Base-by-base conservation (phyloP, 228 moss, liverwort and hornwort genomes). In the Sphagnum fallax region DNA sequence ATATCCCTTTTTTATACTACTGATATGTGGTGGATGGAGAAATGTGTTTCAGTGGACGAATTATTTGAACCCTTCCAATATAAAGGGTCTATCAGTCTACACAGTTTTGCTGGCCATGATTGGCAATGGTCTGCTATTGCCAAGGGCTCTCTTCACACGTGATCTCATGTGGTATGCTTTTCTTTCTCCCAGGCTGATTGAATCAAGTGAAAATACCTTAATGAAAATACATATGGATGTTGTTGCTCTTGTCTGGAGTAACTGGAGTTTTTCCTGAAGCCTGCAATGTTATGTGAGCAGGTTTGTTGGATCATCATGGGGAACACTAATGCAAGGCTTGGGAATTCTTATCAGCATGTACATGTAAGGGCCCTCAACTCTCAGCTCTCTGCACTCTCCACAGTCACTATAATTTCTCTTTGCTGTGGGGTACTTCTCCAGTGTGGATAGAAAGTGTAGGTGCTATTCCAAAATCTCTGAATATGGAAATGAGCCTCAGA, bases 271-370 rank as follows among this genome's bases (percentile, higher is more conserved):
- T 16, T 14, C 6, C 60, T 61, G 60, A 16, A 14, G 6, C 16
- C 14, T 61, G 6, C 6, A 8, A 5, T 61, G n/a, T 10, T 8
- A 48, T 14, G 47, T 55, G 69, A 6, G 60, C 90, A 95, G 95
- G 95, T 95, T 89, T 63, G 91, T 86, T 10, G 96, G 92, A 62
- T 92, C 96, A 67, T 70, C 87, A 53, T 96, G 96, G 96, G 96
- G 96, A 69, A 79, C 87, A 16, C 52, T 92, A 62, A 67, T 96
- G 10, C 96, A 96, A 70, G 96, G 96, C 48, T 96, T 91, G 96
- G 96, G 92, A 71, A 91, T 96, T 16, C 76, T 96, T 32, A 68
- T 92, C 74, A 96, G 86, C 67, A 88, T 96, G 89, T 89, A 92
- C 77, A 16, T 87, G 95, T 95, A 84, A 90, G 95, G 15, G 6